A percentile compares a stretch with the other conserved stretches of the same genome.
These are phyloP conservation scores for Globisporangium rhizosaccharum DNA, from an alignment of 352 stramenopile species.

Conservation along the genomic window DNA sequence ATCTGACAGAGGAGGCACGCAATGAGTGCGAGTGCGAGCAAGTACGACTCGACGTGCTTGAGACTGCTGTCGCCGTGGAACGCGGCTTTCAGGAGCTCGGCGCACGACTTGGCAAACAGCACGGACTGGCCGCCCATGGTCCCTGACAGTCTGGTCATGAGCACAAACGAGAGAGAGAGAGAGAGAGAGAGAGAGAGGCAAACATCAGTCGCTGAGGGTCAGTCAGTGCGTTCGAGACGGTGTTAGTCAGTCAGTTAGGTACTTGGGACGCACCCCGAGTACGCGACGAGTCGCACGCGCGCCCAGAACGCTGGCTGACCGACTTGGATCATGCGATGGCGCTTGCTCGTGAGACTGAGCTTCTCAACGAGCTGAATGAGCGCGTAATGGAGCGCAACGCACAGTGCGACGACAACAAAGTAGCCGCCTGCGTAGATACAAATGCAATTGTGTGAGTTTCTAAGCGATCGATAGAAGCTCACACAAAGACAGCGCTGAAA, in stretches of 20 bases:
- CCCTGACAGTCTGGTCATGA: slow-evolving; percentile 32
- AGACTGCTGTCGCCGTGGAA: slow-evolving; percentile 65
- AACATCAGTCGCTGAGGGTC: neutral
- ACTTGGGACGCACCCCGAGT: slow-evolving; percentile 36
- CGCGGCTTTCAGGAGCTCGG: slow-evolving; percentile 67
- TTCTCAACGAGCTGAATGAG: slow-evolving; percentile 66
- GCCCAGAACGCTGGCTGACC: slow-evolving; percentile 55
- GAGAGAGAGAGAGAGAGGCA: neutral
- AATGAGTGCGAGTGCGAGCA: slow-evolving; percentile 55
- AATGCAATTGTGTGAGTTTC: neutral
- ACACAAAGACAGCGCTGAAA: neutral
- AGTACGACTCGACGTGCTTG: slow-evolving; percentile 54
- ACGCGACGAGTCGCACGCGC: slow-evolving; percentile 65
- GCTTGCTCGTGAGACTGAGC: slow-evolving; percentile 60
- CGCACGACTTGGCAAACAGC: slow-evolving; percentile 81
- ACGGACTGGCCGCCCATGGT: slow-evolving; percentile 81
- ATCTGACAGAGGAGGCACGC: slow-evolving; percentile 68
- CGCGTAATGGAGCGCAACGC: slow-evolving; percentile 48
- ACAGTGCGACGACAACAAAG: slow-evolving; percentile 50
- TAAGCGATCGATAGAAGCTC: neutral
- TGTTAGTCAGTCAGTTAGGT: neutral
- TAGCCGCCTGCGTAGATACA: slow-evolving; percentile 26
- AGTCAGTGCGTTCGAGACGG: too few relatives aligned
- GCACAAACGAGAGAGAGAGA: too few relatives aligned
- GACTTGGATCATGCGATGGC: slow-evolving; percentile 74